Conservation (phyloP, 495 filamentous ascomycete species). For the Aspergillus sclerotiicarbonarius region DNA sequence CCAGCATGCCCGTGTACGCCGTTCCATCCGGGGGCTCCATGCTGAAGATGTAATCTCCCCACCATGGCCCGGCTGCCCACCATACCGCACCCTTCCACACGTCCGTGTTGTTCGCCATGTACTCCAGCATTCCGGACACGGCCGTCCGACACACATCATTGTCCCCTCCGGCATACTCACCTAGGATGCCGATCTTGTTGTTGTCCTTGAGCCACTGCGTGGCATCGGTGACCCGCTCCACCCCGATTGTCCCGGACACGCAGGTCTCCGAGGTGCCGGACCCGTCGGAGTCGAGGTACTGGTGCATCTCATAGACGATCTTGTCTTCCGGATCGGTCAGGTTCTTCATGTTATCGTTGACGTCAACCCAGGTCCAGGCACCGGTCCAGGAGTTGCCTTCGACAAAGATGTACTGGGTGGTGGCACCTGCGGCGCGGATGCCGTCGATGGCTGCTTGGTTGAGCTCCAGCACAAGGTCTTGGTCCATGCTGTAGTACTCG, state of each 20-base stretch:
- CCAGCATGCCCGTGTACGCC: constrained; percentile 45
- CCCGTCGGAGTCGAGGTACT: constrained; percentile 54
- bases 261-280: constrained; percentile 61
- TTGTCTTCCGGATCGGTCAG: constrained; percentile 61
- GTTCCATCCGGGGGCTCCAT: constrained; percentile 56
- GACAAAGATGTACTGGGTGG: constrained; percentile 66
- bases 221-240: constrained; percentile 60
- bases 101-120: constrained; percentile 59
- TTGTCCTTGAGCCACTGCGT: constrained; percentile 69
- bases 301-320: constrained; percentile 54
- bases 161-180: constrained; percentile 69
- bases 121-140: constrained; percentile 61
- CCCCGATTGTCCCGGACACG: constrained; percentile 61
- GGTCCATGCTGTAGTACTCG: constrained; percentile 72
- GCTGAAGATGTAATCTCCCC: constrained; percentile 58
- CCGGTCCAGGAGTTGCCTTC: constrained; percentile 71
- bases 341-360: constrained; percentile 52
- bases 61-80: constrained; percentile 71
- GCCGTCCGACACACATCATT: constrained; percentile 64
- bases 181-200: constrained; percentile 63
- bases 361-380: constrained; percentile 54
- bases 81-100: constrained; percentile 70
- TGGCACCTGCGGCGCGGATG: constrained; percentile 70
- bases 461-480: constrained; percentile 63
- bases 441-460: constrained; percentile 75